Evolutionary conservation across 2,329 filamentous ascomycete species (phyloP).

Genomic region (Celoporthe dispersa): DNA sequence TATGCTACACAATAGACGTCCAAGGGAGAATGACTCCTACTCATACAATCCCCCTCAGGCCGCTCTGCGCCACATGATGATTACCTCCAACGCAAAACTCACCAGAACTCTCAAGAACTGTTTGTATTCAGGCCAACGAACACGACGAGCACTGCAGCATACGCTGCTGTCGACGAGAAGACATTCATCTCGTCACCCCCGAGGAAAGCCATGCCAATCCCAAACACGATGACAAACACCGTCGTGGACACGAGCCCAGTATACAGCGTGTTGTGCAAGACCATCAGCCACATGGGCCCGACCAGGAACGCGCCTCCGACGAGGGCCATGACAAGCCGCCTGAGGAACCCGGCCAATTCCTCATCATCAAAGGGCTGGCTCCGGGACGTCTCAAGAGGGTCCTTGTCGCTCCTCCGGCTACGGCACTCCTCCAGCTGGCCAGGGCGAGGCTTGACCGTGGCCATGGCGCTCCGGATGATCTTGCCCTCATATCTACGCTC

Average conservation of each 20-base stretch:
- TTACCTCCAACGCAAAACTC: too few relatives aligned
- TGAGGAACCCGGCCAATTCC: background rate
- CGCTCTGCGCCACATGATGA: too few relatives aligned
- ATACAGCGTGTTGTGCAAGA: conserved; percentile 8
- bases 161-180: background rate
- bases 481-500: background rate
- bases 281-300: conserved; percentile 21
- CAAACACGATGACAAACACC: conserved; percentile 8
- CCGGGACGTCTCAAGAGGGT: background rate
- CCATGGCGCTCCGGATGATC: background rate
- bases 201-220: background rate
- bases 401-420: background rate
- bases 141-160: conserved; percentile 18
- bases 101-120: background rate
- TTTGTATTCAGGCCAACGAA: conserved; percentile 15
- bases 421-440: background rate
- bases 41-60: too few relatives aligned
- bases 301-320: background rate
- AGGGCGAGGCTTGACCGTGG: background rate
- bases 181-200: conserved; percentile 1
- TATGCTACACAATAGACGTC: too few relatives aligned
- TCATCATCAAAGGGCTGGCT: background rate
- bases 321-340: background rate
- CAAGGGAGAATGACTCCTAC: too few relatives aligned
- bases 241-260: conserved; percentile 18